Evolutionary conservation across 768 basidiomycete species (phyloP).

Genomic region (Ramaria sp.): DNA sequence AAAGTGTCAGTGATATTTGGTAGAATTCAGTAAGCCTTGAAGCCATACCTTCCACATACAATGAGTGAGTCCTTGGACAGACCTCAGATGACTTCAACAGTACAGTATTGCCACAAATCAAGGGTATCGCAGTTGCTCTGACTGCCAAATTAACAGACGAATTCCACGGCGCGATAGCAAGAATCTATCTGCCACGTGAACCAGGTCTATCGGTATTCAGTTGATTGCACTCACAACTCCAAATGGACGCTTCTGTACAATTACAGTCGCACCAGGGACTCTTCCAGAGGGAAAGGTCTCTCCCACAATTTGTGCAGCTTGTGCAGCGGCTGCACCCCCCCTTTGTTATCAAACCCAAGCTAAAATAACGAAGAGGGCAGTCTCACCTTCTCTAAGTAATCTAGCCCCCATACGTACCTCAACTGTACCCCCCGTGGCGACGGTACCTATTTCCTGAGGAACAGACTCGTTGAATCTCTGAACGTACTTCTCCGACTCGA

Average conservation of each 20-base stretch:
- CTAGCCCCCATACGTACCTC: slow-evolving; percentile 19
- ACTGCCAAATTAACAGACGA: slow-evolving; percentile 35
- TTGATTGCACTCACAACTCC: slow-evolving; percentile 48
- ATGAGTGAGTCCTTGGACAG: slow-evolving; percentile 34
- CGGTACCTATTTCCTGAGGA: slow-evolving; percentile 30
- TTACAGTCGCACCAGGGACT: slow-evolving; percentile 32
- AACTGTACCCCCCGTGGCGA: slow-evolving; percentile 13
- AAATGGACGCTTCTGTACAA: slow-evolving; percentile 35
- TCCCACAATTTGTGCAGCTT: slow-evolving; percentile 30
- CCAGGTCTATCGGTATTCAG: too few species aligned
- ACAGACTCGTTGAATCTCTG: slow-evolving; percentile 22
- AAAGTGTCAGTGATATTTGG: neutral
- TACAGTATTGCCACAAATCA: slow-evolving; percentile 47
- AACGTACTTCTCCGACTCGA: slow-evolving; percentile 31
- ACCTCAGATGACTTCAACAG: slow-evolving; percentile 42
- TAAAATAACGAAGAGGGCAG: neutral
- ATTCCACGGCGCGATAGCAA: slow-evolving; percentile 49
- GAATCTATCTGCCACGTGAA: slow-evolving; percentile 19
- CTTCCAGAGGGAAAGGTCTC: slow-evolving; percentile 30
- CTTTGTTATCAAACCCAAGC: neutral
- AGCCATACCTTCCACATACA: slow-evolving; percentile 25
- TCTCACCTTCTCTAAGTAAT: slow-evolving; percentile 18
- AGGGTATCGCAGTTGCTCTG: slow-evolving; percentile 32
- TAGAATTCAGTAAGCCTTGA: neutral
- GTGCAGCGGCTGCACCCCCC: slow-evolving; percentile 18